Conservation (phyloP, 176 grass and related monocot genomes). For the Zea mays region Zm-B73-REFERENCE-NAM-5.0 NC_050097.1:111204501-111205000, state of each 20-base stretch:
- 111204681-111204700: constrained; percentile 78
- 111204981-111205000: too few relatives aligned
- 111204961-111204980: too few relatives aligned
- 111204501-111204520: constrained; percentile 87
- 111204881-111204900: too few relatives aligned
- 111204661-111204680: constrained; percentile 56
- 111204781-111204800: constrained; percentile 9
- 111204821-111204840: constrained; percentile 6
- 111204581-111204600: constrained; percentile 35
- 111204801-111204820: background rate
- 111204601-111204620: constrained; percentile 3
- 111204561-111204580: constrained; percentile 79
- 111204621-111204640: background rate
- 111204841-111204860: background rate
- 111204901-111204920: too few relatives aligned
- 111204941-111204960: too few relatives aligned
- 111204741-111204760: constrained; percentile 62
- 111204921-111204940: too few relatives aligned
- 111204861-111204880: background rate
- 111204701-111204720: constrained; percentile 66
- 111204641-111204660: background rate
- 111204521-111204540: constrained; percentile 88
- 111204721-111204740: constrained; percentile 66
- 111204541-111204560: constrained; percentile 71
- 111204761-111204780: constrained; percentile 40